Conservation (phyloP, 306 rosid species). For the Lathyrus oleraceus region DNA sequence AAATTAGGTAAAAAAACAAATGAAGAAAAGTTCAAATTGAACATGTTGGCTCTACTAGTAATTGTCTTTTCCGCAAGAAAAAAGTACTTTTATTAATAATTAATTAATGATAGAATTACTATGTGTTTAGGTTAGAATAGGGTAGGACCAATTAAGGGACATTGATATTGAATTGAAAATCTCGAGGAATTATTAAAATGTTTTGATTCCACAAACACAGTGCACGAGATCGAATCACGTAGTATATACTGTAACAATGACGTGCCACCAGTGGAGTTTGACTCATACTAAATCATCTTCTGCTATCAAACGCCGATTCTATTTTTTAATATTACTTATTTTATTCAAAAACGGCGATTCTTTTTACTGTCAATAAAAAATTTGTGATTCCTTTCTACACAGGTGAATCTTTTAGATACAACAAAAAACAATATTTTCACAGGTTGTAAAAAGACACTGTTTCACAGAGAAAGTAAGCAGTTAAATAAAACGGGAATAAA, state of each 20-base stretch:
- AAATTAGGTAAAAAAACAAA: neutral
- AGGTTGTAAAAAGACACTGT: no score
- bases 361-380: neutral
- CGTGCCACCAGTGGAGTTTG: conserved; percentile 29
- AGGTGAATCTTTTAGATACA: conserved; percentile 39
- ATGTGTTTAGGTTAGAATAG: neutral
- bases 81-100: neutral
- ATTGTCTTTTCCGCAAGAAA: neutral
- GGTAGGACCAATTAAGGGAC: conserved; percentile 5
- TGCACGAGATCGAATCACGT: conserved; percentile 34
- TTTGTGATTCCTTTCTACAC: conserved; percentile 29
- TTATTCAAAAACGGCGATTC: neutral
- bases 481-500: no score
- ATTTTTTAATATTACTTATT: no score
- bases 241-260: neutral
- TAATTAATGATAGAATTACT: neutral
- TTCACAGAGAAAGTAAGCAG: neutral
- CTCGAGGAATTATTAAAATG: conserved; percentile 28
- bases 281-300: conserved; percentile 12
- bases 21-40: conserved; percentile 34
- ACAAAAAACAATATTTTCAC: no score
- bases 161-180: conserved; percentile 22
- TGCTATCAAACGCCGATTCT: conserved; percentile 18
- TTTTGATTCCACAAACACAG: neutral
- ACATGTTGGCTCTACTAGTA: conserved; percentile 5